Percentiles rank a stretch among this genome's conserved stretches.
phyloP scores from a whole-genome alignment of 768 basidiomycete species.

The Termitomyces sp. region DNA sequence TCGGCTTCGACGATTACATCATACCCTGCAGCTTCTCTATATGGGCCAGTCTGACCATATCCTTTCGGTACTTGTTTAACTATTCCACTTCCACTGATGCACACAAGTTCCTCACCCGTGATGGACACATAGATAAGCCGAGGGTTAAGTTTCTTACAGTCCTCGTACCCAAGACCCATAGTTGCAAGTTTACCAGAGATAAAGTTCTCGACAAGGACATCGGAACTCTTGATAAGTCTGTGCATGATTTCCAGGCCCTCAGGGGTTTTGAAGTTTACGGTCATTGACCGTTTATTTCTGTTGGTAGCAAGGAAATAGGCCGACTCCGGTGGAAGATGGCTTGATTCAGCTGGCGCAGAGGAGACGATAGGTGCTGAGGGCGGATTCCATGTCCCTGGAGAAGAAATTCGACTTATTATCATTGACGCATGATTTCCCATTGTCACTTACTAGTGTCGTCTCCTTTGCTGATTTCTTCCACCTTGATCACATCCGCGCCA shows the following conservation, averaged over 20 bases:
- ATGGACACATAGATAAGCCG: constrained; percentile 85
- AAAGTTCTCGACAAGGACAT: constrained; percentile 90
- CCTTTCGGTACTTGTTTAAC: constrained; percentile 16
- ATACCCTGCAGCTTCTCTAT: constrained; percentile 78
- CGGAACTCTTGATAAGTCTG: constrained; percentile 67
- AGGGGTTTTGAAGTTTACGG: constrained; percentile 80
- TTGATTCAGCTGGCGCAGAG: constrained; percentile 47
- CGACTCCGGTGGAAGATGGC: constrained; percentile 81
- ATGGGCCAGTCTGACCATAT: constrained; percentile 83
- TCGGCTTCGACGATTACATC: constrained; percentile 87
- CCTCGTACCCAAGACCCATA: constrained; percentile 84
- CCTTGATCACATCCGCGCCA: constrained; percentile 91
- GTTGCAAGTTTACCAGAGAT: constrained; percentile 80
- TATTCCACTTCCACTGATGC: neutral
- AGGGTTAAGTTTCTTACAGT: constrained; percentile 74
- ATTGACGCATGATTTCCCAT: neutral
- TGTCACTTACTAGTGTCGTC: constrained; percentile 65
- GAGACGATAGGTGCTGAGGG: constrained; percentile 51
- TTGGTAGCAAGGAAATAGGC: constrained; percentile 91
- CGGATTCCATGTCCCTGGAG: constrained; percentile 62
- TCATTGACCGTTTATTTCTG: constrained; percentile 86
- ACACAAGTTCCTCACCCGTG: constrained; percentile 53
- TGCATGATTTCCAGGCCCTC: constrained; percentile 75
- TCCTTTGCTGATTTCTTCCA: constrained; percentile 76
- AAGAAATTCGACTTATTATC: constrained; percentile 6